Evolutionary conservation across 75 land plant species (phyloP).

Genomic region (Pinus taeda): DNA sequence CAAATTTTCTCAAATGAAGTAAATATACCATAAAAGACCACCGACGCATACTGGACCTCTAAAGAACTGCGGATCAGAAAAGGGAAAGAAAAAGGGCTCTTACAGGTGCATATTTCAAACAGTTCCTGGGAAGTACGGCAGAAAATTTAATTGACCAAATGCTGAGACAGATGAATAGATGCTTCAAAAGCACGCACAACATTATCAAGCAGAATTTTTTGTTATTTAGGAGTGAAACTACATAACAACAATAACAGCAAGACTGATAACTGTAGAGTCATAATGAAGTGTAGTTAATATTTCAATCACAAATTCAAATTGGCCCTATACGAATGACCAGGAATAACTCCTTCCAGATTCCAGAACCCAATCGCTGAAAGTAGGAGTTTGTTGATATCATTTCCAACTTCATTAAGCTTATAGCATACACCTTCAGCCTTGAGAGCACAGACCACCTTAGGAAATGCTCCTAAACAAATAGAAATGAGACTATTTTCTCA

Average conservation of each 20-base stretch:
- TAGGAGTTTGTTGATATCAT: neutral
- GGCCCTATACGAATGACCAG: neutral
- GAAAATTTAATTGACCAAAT: neutral
- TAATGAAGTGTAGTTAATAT: neutral
- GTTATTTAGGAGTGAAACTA: neutral
- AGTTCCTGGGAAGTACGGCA: neutral
- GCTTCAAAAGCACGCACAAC: neutral
- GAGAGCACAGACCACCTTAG: slow-evolving; percentile 5
- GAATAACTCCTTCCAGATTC: slow-evolving; percentile 5
- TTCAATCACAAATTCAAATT: slow-evolving; percentile 3
- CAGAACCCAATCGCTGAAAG: neutral
- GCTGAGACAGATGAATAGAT: neutral
- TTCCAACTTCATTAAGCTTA: neutral
- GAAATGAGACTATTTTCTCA: slow-evolving; percentile 9
- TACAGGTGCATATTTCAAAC: neutral
- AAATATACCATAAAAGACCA: neutral
- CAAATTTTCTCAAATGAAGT: neutral
- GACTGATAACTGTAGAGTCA: neutral
- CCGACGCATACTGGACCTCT: too few relatives aligned
- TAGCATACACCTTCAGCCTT: neutral
- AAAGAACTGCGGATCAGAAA: neutral
- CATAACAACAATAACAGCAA: neutral
- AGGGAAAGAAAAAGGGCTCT: neutral
- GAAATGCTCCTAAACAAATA: slow-evolving; percentile 1
- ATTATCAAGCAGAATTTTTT: neutral